Percentiles rank a stretch among this genome's conserved stretches.
These are phyloP conservation scores for Leccinum subrobustum DNA, from an alignment of 1,284 basidiomycete species.

Conservation along the genomic window DNA sequence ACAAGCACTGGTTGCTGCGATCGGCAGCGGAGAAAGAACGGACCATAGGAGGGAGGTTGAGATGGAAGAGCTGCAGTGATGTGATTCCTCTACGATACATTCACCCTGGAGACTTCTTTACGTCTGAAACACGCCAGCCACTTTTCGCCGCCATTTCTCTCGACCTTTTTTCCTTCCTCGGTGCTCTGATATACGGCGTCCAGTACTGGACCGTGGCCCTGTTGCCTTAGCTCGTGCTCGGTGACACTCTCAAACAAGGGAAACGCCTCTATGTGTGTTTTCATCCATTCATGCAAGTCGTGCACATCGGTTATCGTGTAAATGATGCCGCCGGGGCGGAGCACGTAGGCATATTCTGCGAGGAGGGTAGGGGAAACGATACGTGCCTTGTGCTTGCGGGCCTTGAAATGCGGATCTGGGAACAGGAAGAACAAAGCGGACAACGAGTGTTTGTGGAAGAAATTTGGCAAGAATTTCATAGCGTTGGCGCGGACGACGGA, in stretches of 20 bases:
- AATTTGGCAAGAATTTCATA: constrained; percentile 99
- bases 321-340: constrained; percentile 88
- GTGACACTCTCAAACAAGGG: constrained; percentile 84
- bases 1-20: constrained; percentile 51
- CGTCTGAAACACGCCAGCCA: constrained; percentile 84
- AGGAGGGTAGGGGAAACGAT: constrained; percentile 95
- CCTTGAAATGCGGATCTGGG: constrained; percentile 99
- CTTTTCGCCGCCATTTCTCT: constrained; percentile 88
- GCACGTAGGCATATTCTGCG: constrained; percentile 91
- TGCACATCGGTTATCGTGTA: constrained; percentile 99
- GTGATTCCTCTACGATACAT: constrained; percentile 1
- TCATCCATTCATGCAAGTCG: constrained; percentile 97
- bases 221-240: constrained; percentile 69
- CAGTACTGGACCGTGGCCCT: constrained; percentile 72
- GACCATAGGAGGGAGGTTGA: background rate
- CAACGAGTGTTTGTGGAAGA: constrained; percentile 89
- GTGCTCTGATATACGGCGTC: constrained; percentile 84
- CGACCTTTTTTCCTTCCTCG: constrained; percentile 97
- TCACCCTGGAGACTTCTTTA: constrained; percentile 42
- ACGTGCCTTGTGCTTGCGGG: constrained; percentile 96
- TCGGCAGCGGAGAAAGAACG: constrained; percentile 35
- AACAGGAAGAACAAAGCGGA: constrained; percentile 97
- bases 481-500: constrained; percentile 95
- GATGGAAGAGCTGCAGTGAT: constrained; percentile 6
- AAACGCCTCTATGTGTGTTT: constrained; percentile 79